Percentiles rank a stretch among this genome's conserved stretches.
Conservation (phyloP, 2,329 filamentous ascomycete species). For the Aspergillus calidoustus region DNA sequence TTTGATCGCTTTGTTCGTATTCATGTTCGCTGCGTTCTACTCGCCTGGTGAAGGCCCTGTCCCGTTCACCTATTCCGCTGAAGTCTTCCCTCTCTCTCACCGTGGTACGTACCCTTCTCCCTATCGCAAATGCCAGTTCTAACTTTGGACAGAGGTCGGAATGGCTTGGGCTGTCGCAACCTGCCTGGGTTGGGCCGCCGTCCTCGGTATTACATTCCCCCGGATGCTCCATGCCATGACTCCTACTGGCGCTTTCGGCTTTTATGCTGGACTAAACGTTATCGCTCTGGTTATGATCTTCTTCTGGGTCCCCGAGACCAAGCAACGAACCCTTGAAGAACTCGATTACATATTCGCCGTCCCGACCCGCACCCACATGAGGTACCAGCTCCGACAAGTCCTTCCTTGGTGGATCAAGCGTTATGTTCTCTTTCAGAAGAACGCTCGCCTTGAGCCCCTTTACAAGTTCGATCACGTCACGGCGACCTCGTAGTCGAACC, state of each 20-base stretch:
- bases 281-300: constrained; percentile 67
- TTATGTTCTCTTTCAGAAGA: constrained; percentile 58
- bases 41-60: constrained; percentile 66
- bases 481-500: not conserved
- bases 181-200: constrained; percentile 54
- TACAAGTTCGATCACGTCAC: constrained; percentile 52
- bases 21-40: constrained; percentile 68
- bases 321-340: constrained; percentile 59
- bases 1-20: constrained; percentile 65
- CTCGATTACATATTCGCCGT: constrained; percentile 65
- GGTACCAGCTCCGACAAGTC: constrained; percentile 61
- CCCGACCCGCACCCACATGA: constrained; percentile 60
- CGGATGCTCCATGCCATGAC: constrained; percentile 53
- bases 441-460: constrained; percentile 53
- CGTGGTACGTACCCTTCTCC: constrained; percentile 42
- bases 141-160: constrained; percentile 48
- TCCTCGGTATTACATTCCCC: constrained; percentile 57
- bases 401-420: constrained; percentile 66
- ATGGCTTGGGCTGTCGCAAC: constrained; percentile 52
- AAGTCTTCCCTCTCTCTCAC: constrained; percentile 61
- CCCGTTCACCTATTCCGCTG: constrained; percentile 58
- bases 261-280: constrained; percentile 65
- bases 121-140: not conserved
- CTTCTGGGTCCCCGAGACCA: constrained; percentile 62
- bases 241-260: constrained; percentile 62